Evolutionary conservation across 768 basidiomycete species (phyloP).

Genomic region (Kwoniella pini): DNA sequence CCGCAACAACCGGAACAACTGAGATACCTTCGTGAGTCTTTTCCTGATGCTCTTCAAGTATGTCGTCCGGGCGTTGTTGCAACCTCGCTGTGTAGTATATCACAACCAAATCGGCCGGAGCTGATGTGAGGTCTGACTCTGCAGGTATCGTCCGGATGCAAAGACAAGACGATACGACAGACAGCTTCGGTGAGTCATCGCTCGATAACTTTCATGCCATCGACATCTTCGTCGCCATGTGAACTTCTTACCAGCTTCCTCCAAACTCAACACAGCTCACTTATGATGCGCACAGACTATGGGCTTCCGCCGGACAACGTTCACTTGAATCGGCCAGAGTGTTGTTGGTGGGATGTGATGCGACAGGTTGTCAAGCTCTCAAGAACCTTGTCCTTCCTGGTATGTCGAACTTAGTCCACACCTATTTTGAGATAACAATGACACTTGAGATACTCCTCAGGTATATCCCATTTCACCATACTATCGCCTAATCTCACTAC

Average conservation of each 20-base stretch:
- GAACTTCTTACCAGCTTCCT: background rate
- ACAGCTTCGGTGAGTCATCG: conserved; percentile 71
- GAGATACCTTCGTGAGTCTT: conserved; percentile 46
- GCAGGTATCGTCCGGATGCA: conserved; percentile 71
- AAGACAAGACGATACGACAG: conserved; percentile 93
- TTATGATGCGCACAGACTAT: conserved; percentile 62
- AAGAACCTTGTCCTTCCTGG: conserved; percentile 96
- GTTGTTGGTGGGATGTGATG: conserved; percentile 75
- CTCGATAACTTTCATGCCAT: background rate
- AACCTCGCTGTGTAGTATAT: too few relatives aligned
- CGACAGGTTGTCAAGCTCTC: conserved; percentile 82
- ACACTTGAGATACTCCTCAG: too few relatives aligned
- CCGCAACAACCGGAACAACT: conserved; percentile 40
- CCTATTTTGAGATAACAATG: too few relatives aligned
- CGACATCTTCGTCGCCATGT: background rate
- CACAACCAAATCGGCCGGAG: background rate
- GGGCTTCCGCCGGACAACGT: conserved; percentile 88
- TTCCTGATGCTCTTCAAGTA: too few relatives aligned
- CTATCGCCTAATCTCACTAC: conserved; percentile 68
- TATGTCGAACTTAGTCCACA: conserved; percentile 25
- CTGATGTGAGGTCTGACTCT: too few relatives aligned
- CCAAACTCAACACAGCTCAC: background rate
- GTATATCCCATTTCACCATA: conserved; percentile 92
- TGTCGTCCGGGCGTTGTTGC: too few relatives aligned
- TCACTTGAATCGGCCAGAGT: conserved; percentile 83